Evolutionary conservation across 768 basidiomycete species (phyloP), one percentile per base, ranked within the genome.

Genomic region (Fomitopsis serialis): DNA sequence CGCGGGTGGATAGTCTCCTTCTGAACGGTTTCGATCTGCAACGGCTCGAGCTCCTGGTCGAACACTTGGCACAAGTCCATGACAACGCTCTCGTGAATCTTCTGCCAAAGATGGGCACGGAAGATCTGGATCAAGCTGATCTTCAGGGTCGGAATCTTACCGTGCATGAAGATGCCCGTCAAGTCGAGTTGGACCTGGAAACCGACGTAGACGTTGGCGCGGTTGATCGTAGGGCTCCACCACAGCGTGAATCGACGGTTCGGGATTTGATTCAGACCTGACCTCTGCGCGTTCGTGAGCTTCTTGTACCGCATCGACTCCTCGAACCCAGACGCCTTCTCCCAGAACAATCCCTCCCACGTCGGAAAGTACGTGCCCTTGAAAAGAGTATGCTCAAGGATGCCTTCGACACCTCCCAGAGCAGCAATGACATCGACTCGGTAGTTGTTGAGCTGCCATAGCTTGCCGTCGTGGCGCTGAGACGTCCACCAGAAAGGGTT

Each of bases 401-500:
- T 98, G 59, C 92, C 92, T 67, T 96, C 94, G 22, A 97, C 92
- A 78, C 94, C 93, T 56, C 93, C 94, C 32, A 97, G 76, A 12
- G 96, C 96, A n/a, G 95, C 93, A 60, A 98, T 98, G 25, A 97
- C 95, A 66, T 99, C 97, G 47, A 98, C 93, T 56, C 97, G 90
- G 73, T 98, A 99, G 70, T 95, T 95, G 75, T 98, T 98, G 52
- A 99, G 73, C 61, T 97, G 91, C 93, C 94, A 97, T 3, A 98
- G 74, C 68, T 98, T 97, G 45, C 92, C 93, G 60, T 96, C 93
- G 58, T 97, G 96, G 6, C 97, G 84, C 66, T 98, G 95, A 8
- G 89, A 93, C 8, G 96, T 98, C 97, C 97, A 99, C 92, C 92
- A 94, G 84, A 98, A 98, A 0, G 96, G 97, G 65, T 97, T 97